Conservation (phyloP, 768 basidiomycete species). For the Dacryopinax spathularia region DNA sequence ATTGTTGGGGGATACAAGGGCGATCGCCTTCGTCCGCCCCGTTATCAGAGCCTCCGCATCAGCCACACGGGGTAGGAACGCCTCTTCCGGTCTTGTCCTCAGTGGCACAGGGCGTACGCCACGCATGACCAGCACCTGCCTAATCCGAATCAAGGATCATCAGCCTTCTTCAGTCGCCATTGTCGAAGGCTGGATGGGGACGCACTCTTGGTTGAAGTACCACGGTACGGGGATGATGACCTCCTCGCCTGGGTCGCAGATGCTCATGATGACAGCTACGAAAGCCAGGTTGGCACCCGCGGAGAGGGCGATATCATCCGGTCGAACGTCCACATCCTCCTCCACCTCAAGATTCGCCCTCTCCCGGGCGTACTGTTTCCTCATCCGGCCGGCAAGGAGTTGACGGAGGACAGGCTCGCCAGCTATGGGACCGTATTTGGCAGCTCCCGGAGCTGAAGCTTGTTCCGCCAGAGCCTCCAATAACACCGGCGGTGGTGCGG, state of each 20-base stretch:
- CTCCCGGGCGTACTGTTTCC: slow-evolving; percentile 37
- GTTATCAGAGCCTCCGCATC: slow-evolving; percentile 42
- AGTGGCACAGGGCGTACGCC: slow-evolving; percentile 46
- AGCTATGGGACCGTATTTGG: slow-evolving; percentile 44
- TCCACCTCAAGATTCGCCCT: neutral
- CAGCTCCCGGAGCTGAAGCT: slow-evolving; percentile 18
- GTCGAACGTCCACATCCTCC: slow-evolving; percentile 31
- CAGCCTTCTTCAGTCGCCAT: slow-evolving; percentile 42
- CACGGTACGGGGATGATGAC: slow-evolving; percentile 60
- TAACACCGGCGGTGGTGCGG: slow-evolving; percentile 41
- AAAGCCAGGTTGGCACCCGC: slow-evolving; percentile 66
- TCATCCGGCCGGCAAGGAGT: slow-evolving; percentile 49
- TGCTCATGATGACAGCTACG: slow-evolving; percentile 41
- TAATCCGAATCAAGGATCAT: slow-evolving; percentile 40
- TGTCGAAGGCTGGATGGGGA: neutral
- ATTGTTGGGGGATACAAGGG: slow-evolving; percentile 66
- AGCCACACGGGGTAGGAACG: slow-evolving; percentile 46
- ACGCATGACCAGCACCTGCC: slow-evolving; percentile 54
- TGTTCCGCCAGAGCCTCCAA: slow-evolving; percentile 18
- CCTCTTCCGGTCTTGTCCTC: slow-evolving; percentile 33
- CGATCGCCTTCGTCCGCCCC: slow-evolving; percentile 48
- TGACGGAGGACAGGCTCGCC: slow-evolving; percentile 42
- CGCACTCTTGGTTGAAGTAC: slow-evolving; percentile 23
- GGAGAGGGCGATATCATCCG: slow-evolving; percentile 51
- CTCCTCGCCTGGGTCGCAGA: slow-evolving; percentile 59